Evolutionary conservation across 2,329 filamentous ascomycete genomes (phyloP), one percentile per base, ranked within the genome.

Genomic region (Fusarium udum): DNA sequence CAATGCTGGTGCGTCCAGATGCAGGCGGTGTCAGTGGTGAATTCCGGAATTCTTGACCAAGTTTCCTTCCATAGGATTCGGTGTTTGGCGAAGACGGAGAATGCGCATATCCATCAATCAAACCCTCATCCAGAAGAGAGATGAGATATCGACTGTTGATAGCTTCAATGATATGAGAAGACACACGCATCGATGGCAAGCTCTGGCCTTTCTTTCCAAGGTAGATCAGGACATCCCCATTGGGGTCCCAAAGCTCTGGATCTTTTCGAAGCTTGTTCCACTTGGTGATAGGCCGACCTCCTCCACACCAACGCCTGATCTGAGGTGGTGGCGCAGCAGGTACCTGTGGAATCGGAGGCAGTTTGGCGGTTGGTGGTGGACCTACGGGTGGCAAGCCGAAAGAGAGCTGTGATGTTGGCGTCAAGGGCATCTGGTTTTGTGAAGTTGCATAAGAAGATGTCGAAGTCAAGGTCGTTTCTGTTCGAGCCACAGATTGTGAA

Each of bases 231-330:
- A 90, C 89, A 67, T 91, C 89, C 28, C 89, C 89, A 64, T 89
- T 88, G 1, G 86, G 85, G 73, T 90, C 87, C 89, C 89, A 91
- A 6, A 91, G 79, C 72, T 90, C 89, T 4, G 88, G 87, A 55
- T 91, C 89, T 76, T 89, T 89, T 15, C 86, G 83, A 6, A 90
- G 81, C 75, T 89, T 89, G 73, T 88, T 89, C 88, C 88, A 90
- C 36, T 84, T 81, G 57, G 87, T 84, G 1, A 85, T 83, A 0
- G 85, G 83, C 20, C 84, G 80, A 2, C 87, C 87, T 7, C 80
- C 82, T 0, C 88, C 88, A 18, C 86, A 80, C 87, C 87, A 90
- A 18, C 87, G 85, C 74, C 85, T 88, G 64, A 89, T 85, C 6
- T 83, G 81, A 0, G 85, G 83, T 16, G 51, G 34, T 4, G 64